A percentile compares a stretch with the other conserved stretches of the same genome.
Evolutionary conservation across 345 rosid genomes (phyloP).

Genomic region (Nasturtium officinale): DNA sequence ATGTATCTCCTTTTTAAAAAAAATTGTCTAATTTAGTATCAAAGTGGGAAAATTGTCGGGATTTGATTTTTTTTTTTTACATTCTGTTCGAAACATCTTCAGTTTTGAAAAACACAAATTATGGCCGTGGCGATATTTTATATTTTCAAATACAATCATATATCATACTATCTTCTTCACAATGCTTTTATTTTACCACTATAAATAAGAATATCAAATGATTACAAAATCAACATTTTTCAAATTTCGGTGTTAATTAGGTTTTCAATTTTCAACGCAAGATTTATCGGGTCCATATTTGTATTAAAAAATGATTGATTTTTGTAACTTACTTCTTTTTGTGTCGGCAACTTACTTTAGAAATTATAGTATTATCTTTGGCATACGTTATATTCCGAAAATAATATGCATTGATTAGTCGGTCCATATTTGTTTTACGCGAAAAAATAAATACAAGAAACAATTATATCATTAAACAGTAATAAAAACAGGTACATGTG

Average conservation of each 20-base stretch:
- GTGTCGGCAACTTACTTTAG: background rate
- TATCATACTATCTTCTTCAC: background rate
- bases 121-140: too few species aligned
- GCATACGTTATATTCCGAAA: background rate
- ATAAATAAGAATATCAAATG: background rate
- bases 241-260: background rate
- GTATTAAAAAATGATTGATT: background rate
- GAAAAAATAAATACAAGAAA: background rate
- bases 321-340: too few species aligned
- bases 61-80: too few species aligned
- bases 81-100: too few species aligned
- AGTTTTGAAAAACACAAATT: too few species aligned
- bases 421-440: background rate
- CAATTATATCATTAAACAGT: slow-evolving; percentile 4
- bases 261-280: background rate
- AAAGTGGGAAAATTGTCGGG: too few species aligned
- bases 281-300: background rate
- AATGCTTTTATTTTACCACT: background rate
- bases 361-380: background rate
- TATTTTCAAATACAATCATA: background rate
- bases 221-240: background rate
- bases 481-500: slow-evolving; percentile 40
- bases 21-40: too few species aligned
- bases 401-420: background rate
- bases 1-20: too few species aligned